Conservation (phyloP, 495 filamentous ascomycete species). For the Hyaloscypha hepaticicola region DNA sequence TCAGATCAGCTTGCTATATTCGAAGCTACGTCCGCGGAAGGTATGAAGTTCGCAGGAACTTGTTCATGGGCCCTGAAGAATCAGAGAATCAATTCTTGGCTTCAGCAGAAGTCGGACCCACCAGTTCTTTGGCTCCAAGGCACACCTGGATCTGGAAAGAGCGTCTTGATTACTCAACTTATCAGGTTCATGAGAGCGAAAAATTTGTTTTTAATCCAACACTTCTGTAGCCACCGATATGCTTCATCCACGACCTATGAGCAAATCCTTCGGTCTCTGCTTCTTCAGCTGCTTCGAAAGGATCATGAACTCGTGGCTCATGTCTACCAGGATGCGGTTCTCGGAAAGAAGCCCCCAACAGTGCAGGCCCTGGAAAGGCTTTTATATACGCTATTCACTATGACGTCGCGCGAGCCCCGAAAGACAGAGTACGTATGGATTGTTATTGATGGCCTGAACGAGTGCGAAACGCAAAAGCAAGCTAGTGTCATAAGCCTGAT, state of each 20-base stretch:
- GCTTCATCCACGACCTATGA: slow-evolving; percentile 34
- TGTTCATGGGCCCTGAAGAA: slow-evolving; percentile 35
- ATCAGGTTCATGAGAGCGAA: slow-evolving; percentile 14
- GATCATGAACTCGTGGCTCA: too few relatives aligned
- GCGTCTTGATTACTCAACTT: slow-evolving; percentile 35
- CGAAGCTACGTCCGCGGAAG: slow-evolving; percentile 26
- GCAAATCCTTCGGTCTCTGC: slow-evolving; percentile 33
- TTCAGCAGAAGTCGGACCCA: slow-evolving; percentile 12
- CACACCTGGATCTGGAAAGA: slow-evolving; percentile 36
- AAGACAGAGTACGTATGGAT: too few relatives aligned
- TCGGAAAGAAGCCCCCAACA: too few relatives aligned
- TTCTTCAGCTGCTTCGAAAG: slow-evolving; percentile 36
- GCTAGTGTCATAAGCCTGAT: too few relatives aligned
- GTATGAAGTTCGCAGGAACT: slow-evolving; percentile 28
- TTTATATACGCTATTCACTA: too few relatives aligned
- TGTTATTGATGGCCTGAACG: too few relatives aligned
- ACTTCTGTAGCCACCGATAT: slow-evolving; percentile 36
- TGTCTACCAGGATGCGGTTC: too few relatives aligned
- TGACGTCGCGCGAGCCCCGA: too few relatives aligned
- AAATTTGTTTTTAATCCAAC: slow-evolving; percentile 27
- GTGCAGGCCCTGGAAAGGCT: too few relatives aligned
- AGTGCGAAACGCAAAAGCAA: too few relatives aligned
- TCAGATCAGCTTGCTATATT: slow-evolving; percentile 33
- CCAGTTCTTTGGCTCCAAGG: slow-evolving; percentile 34
- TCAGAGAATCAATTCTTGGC: slow-evolving; percentile 30